Evolutionary conservation across 148 eudicot species (phyloP).

Genomic region (Pharnaceum exiguum): DNA sequence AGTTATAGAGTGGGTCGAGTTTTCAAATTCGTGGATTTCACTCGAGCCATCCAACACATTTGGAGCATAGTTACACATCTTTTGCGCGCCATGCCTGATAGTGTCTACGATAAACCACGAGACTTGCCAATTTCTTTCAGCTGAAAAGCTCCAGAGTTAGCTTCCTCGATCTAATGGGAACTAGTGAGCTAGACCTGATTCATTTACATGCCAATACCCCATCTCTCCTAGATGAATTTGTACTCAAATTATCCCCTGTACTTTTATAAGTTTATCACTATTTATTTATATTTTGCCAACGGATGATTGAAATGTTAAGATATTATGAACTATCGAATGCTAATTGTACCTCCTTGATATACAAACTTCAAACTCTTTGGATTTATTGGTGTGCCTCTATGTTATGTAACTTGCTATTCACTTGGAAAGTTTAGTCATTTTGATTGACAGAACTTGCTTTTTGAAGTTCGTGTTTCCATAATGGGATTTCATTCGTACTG

Average conservation of each 20-base stretch:
- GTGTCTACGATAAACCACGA: background rate
- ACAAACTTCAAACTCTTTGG: no score
- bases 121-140: background rate
- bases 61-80: conserved; percentile 1
- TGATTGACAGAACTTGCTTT: no score
- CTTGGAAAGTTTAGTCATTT: no score
- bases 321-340: no score
- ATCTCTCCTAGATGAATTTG: background rate
- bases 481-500: no score
- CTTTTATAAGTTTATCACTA: no score
- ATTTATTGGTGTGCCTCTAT: no score
- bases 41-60: conserved; percentile 1
- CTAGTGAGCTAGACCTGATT: conserved; percentile 1
- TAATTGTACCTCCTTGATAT: no score
- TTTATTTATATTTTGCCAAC: no score
- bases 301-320: no score
- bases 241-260: conserved; percentile 4
- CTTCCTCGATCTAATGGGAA: conserved; percentile 5
- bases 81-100: conserved; percentile 8
- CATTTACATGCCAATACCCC: conserved; percentile 7
- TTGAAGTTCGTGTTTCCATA: no score
- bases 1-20: background rate
- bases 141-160: conserved; percentile 6
- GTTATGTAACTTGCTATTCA: no score
- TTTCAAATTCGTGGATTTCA: background rate